Percentiles rank a stretch among this genome's conserved stretches.
Conservation (phyloP, 495 filamentous ascomycete genomes). For the Pseudevernia furfuracea region DNA sequence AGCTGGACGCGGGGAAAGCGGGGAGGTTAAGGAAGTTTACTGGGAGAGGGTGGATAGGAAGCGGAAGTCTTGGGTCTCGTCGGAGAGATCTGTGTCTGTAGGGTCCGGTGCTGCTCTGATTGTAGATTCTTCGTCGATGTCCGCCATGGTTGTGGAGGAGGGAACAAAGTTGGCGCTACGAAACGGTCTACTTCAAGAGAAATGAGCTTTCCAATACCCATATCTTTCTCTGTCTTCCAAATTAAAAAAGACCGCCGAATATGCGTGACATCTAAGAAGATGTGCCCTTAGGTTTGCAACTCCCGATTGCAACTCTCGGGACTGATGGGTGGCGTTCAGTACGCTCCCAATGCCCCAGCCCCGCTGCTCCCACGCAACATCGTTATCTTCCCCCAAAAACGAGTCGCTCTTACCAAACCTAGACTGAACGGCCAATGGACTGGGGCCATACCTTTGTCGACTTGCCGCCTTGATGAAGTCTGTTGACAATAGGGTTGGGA, state of each 20-base stretch:
- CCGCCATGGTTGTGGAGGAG: conserved; percentile 17
- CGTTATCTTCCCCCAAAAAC: not conserved
- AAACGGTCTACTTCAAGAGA: not conserved
- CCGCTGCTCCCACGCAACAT: not conserved
- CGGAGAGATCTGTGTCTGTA: conserved; percentile 58
- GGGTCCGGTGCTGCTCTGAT: conserved; percentile 4
- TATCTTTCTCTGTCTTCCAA: not conserved
- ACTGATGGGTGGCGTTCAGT: not conserved
- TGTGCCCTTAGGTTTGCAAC: not conserved
- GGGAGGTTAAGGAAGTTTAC: conserved; percentile 31
- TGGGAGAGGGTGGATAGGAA: conserved; percentile 55
- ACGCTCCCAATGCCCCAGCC: not conserved
- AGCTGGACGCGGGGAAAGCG: not conserved
- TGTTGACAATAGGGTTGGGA: not conserved
- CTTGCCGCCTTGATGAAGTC: not conserved
- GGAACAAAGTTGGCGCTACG: not conserved
- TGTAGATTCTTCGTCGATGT: conserved; percentile 19
- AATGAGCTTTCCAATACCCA: not conserved
- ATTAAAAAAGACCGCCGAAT: not conserved
- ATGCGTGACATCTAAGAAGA: not conserved
- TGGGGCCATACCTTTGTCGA: not conserved
- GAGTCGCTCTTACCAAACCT: not conserved
- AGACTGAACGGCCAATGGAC: not conserved
- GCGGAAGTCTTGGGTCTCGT: conserved; percentile 85
- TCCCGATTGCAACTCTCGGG: not conserved